Base-by-base conservation (phyloP, 2,329 filamentous ascomycete genomes). In the Aureobasidium sp. region DNA sequence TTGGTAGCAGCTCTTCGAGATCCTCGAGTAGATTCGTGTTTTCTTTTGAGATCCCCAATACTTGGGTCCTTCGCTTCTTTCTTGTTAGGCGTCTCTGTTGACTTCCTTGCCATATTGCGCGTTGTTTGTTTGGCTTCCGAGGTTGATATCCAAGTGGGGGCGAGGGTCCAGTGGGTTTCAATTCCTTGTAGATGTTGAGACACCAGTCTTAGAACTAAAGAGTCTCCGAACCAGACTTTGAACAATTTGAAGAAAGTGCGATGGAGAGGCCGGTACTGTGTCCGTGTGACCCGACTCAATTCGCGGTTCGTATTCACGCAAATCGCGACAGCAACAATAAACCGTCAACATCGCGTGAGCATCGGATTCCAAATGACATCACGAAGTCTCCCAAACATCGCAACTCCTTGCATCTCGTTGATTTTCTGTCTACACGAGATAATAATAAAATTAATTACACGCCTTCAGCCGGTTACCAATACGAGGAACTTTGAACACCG, bases 1-100 rank as follows among this genome's bases (percentile, higher is more conserved):
- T 77, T 80, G 63, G 74, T 79, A 6, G 77, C 68, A 42, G 37
- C 42, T 49, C 45, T 50, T 25, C 27, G 25, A 27, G 45, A 5
- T 3, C 10, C 21, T 34, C 42, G 29, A 16, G 13, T 13, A 50
- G 57, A 9, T 11, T 10, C 16, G 7, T 41, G 44, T n/a, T 59
- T 42, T 34, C 57, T 36, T 50, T 59, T 59, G 29, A 27, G 57
- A 27, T 34, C 45, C 34, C 25, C 36, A 34, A 21, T 36, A 7
- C 16, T 39, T 27, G 30, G 45, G 4, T 27, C 13, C 3, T 14
- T 47, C 42, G 42, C 54, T 59, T 59, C 32, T 14, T 47, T 30
- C n/a, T 37, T 13, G 42, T 59, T 45, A 30, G 36, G 21, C 16
- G 44, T n/a, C n/a, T 42, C n/a, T 16, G 29, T 47, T 10, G 57